phyloP scores from a whole-genome alignment of 768 basidiomycete species.

The Mycena albidolilacea region DNA sequence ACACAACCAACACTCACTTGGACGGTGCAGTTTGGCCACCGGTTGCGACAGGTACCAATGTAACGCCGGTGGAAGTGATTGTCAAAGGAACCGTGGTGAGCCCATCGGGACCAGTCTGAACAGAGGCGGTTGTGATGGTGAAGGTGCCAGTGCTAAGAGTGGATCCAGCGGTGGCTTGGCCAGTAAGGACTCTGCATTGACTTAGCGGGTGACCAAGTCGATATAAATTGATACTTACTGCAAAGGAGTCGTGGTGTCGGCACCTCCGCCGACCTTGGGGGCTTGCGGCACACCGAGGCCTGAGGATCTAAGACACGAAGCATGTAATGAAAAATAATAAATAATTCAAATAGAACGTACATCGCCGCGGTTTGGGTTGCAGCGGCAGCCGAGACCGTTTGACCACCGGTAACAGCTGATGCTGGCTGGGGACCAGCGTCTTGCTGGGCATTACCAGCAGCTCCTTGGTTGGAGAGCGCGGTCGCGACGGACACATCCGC shows the following conservation, averaged over 20 bases:
- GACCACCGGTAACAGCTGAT: background rate
- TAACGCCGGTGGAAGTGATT: background rate
- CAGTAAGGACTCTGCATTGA: background rate
- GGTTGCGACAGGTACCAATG: conserved; percentile 17
- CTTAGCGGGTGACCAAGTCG: background rate
- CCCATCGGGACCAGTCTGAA: background rate
- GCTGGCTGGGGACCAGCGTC: background rate
- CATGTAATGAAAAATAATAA: too few species aligned
- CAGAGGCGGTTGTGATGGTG: background rate
- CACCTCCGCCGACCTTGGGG: background rate
- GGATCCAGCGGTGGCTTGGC: background rate
- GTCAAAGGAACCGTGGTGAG: background rate
- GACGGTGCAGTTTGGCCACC: background rate
- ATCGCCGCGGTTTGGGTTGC: background rate
- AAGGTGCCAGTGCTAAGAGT: background rate
- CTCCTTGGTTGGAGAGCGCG: conserved; percentile 6
- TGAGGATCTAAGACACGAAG: background rate
- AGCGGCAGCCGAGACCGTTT: background rate
- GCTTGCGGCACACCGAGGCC: background rate
- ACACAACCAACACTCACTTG: background rate
- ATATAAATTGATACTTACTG: background rate
- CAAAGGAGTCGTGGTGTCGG: background rate
- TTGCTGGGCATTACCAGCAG: background rate
- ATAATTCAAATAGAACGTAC: background rate
- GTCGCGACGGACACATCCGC: conserved; percentile 8